These are phyloP conservation scores for Eurotiales sp. DNA, from an alignment of 2,329 filamentous ascomycete genomes.

Conservation along the genomic window DNA sequence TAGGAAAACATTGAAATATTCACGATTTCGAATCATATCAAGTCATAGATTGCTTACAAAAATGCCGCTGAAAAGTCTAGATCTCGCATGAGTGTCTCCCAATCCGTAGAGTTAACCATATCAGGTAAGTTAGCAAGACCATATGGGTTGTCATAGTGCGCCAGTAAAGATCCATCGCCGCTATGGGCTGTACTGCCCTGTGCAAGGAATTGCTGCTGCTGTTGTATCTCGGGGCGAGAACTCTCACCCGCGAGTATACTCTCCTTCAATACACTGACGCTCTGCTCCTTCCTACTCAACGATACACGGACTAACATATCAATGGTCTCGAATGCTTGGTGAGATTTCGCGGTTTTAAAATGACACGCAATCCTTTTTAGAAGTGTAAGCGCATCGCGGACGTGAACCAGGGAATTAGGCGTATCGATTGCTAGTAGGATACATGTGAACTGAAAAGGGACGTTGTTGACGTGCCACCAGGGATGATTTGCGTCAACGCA, in stretches of 20 bases:
- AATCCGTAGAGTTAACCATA: conserved; percentile 2
- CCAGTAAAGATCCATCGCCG: not conserved
- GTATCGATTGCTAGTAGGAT: conserved; percentile 7
- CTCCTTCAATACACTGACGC: not conserved
- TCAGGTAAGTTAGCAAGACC: not conserved
- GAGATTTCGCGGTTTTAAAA: conserved; percentile 1
- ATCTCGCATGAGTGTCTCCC: conserved; percentile 2
- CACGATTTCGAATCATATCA: not conserved
- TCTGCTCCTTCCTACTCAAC: not conserved
- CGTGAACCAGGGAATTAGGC: not conserved
- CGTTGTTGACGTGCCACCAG: conserved; percentile 20
- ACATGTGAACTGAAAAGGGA: conserved; percentile 13
- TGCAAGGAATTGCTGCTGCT: not conserved
- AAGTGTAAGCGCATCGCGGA: conserved; percentile 2
- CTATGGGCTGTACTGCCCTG: not conserved
- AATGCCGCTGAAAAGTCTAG: conserved; percentile 5
- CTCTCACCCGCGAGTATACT: too few relatives aligned
- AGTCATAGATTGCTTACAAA: not conserved
- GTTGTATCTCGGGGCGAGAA: not conserved
- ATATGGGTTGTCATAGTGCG: not conserved
- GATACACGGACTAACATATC: conserved; percentile 3
- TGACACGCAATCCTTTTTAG: conserved; percentile 3
- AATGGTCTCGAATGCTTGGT: conserved; percentile 8
- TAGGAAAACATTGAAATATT: not conserved
- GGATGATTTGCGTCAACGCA: conserved; percentile 12